Evolutionary conservation across 2,329 filamentous ascomycete genomes (phyloP).

Genomic region (Camptophora hylomeconis): DNA sequence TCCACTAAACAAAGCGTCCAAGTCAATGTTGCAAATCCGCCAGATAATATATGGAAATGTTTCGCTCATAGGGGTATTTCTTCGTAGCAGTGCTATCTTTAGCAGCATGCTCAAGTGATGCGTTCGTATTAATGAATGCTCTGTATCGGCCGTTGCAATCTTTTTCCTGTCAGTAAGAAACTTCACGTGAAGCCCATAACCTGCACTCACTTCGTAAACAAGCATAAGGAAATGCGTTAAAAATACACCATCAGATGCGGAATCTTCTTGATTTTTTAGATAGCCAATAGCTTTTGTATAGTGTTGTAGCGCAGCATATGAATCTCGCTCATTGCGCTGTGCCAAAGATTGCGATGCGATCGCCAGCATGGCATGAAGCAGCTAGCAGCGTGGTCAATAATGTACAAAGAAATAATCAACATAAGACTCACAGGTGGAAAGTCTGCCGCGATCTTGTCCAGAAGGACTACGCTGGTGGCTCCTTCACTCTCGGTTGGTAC

Average conservation of each 20-base stretch:
- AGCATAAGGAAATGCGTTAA: constrained; percentile 45
- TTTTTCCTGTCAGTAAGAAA: constrained; percentile 17
- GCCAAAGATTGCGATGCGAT: constrained; percentile 41
- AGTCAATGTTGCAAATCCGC: constrained; percentile 41
- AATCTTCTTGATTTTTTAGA: constrained; percentile 33
- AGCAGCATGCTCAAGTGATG: constrained; percentile 40
- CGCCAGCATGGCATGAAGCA: constrained; percentile 46
- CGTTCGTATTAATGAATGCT: constrained; percentile 39
- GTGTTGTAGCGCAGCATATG: constrained; percentile 39
- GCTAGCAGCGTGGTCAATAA: constrained; percentile 22
- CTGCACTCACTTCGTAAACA: constrained; percentile 38
- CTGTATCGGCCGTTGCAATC: constrained; percentile 34
- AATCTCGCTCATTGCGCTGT: constrained; percentile 31
- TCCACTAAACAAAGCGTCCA: constrained; percentile 42
- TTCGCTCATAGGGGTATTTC: constrained; percentile 31
- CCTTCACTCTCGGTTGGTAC: constrained; percentile 20
- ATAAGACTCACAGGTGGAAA: constrained; percentile 37
- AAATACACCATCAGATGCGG: constrained; percentile 44
- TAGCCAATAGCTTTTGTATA: constrained; percentile 39
- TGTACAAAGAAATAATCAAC: constrained; percentile 4
- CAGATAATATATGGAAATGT: constrained; percentile 40
- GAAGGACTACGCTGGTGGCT: constrained; percentile 26
- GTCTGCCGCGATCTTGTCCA: constrained; percentile 33
- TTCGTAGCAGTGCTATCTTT: constrained; percentile 36
- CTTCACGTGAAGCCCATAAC: not conserved